Evolutionary conservation across 352 stramenopile species (phyloP).

Genomic region (Sclerospora graminicola): DNA sequence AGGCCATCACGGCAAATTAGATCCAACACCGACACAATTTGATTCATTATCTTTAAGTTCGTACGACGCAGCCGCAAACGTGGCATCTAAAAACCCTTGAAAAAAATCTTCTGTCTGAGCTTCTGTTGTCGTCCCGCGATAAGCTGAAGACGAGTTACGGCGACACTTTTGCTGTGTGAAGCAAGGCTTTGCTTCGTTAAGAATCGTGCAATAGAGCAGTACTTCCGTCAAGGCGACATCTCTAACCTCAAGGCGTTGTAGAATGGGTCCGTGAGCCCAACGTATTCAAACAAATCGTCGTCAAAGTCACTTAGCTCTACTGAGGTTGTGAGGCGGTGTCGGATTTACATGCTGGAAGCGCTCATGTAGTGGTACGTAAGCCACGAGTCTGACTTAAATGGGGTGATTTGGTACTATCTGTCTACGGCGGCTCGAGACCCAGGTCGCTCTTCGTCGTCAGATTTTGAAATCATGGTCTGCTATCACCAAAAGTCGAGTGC

Average conservation of each 20-base stretch:
- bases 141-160: constrained; percentile 30
- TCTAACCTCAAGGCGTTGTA: constrained; percentile 38
- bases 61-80: constrained; percentile 54
- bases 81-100: constrained; percentile 60
- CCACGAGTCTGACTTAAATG: no score
- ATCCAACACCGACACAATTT: constrained; percentile 59
- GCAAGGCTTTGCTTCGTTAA: constrained; percentile 69
- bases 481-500: no score
- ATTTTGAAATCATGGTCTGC: no score
- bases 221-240: constrained; percentile 51
- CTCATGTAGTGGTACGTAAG: no score
- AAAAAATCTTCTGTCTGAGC: constrained; percentile 68
- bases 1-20: constrained; percentile 56
- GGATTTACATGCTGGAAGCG: no score
- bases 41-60: constrained; percentile 79
- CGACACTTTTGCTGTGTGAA: constrained; percentile 48
- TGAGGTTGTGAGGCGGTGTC: no score
- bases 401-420: no score
- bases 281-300: no score
- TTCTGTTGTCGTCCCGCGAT: constrained; percentile 22
- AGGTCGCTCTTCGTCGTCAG: no score
- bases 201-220: constrained; percentile 51
- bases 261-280: no score
- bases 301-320: no score
- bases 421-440: no score